Evolutionary conservation across 768 basidiomycete genomes (phyloP).

Genomic region (Hypholoma sublateritium): DNA sequence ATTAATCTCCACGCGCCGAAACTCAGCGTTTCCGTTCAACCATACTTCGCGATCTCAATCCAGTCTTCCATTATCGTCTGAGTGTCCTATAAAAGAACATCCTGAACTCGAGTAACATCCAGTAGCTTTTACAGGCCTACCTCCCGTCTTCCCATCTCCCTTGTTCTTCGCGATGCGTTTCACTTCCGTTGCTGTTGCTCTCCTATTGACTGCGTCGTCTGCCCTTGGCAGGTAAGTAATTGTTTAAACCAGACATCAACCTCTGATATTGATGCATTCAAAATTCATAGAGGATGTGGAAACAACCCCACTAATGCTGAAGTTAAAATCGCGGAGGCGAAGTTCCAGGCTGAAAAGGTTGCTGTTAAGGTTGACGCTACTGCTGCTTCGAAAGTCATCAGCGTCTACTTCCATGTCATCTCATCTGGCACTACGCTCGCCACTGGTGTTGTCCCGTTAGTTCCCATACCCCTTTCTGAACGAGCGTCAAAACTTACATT

Average conservation of each 20-base stretch:
- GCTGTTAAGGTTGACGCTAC: background rate
- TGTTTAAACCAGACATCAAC: background rate
- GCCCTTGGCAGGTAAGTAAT: constrained; percentile 2
- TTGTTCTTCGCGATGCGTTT: background rate
- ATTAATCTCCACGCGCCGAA: background rate
- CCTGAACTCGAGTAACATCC: background rate
- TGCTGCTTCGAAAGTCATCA: constrained; percentile 8
- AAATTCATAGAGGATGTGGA: constrained; percentile 1
- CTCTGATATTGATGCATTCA: background rate
- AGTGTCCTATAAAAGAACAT: background rate
- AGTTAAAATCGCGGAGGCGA: constrained; percentile 1
- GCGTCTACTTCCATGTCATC: constrained; percentile 34
- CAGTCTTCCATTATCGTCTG: background rate
- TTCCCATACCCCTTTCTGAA: background rate
- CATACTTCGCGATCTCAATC: background rate
- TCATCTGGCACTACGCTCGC: constrained; percentile 25
- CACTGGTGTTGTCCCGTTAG: constrained; percentile 43
- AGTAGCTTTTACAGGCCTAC: constrained; percentile 1
- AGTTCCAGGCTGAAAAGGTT: constrained; percentile 5
- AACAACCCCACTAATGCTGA: background rate
- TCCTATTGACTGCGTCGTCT: background rate
- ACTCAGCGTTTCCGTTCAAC: background rate
- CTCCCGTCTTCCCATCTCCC: background rate
- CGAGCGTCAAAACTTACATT: background rate
- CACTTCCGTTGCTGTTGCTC: background rate